A percentile compares a stretch with the other conserved stretches of the same genome.
These are phyloP conservation scores for Colletotrichum coccodes DNA, from an alignment of 2,329 filamentous ascomycete genomes.

Conservation along the genomic window DNA sequence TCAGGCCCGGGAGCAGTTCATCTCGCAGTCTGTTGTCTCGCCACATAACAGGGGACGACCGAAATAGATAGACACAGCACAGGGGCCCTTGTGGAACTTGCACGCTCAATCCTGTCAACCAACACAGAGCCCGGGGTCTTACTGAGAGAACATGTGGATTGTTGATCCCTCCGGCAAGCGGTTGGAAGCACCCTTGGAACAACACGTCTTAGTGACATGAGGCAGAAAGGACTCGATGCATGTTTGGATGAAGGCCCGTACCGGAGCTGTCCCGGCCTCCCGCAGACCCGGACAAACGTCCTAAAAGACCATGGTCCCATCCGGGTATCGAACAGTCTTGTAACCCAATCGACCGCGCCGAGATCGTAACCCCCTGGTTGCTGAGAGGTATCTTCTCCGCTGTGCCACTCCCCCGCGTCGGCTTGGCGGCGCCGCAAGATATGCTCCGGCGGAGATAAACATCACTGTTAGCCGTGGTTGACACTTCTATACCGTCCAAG, in stretches of 20 bases:
- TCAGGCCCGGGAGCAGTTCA: background rate
- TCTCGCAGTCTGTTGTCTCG: background rate
- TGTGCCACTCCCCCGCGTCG: conserved; percentile 18
- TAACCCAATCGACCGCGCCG: background rate
- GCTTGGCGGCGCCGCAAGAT: too few species aligned
- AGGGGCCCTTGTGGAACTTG: background rate
- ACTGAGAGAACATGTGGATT: background rate
- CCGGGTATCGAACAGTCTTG: background rate
- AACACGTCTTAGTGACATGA: background rate
- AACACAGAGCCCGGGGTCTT: background rate
- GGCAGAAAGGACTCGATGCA: background rate
- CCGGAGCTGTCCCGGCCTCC: background rate
- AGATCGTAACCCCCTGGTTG: background rate
- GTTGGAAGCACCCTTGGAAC: background rate
- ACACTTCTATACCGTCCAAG: too few species aligned
- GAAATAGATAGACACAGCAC: background rate
- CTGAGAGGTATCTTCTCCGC: background rate
- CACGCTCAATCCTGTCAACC: background rate
- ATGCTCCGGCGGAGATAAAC: too few species aligned
- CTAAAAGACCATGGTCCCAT: background rate
- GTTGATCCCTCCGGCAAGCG: too few species aligned
- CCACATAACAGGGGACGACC: background rate
- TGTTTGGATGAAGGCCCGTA: background rate
- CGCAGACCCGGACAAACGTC: background rate
- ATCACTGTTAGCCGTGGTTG: too few species aligned